Evolutionary conservation across 495 filamentous ascomycete species (phyloP).

Genomic region (Lasiosphaeria hispida): DNA sequence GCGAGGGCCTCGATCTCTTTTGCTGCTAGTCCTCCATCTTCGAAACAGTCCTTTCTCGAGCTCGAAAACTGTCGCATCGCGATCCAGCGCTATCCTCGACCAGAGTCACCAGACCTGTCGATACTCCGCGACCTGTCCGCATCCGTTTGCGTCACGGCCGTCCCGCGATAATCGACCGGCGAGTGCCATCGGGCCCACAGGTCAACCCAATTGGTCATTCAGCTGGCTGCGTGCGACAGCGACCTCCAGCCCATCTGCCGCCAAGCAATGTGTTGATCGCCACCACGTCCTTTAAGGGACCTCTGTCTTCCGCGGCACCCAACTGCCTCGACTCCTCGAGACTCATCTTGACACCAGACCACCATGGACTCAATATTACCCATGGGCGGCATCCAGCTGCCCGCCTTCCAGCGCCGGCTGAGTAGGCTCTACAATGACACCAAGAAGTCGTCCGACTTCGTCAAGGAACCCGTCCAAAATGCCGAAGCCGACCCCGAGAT

Average conservation of each 20-base stretch:
- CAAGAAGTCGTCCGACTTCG: conserved; percentile 81
- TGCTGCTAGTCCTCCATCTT: no score
- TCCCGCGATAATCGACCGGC: not conserved
- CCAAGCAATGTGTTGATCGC: not conserved
- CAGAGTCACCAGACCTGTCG: no score
- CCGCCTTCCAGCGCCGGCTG: conserved; percentile 64
- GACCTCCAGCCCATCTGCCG: not conserved
- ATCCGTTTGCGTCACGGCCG: no score
- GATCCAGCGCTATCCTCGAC: no score
- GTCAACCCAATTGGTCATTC: not conserved
- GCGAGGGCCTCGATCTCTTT: no score
- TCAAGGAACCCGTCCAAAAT: conserved; percentile 66
- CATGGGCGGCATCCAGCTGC: conserved; percentile 43
- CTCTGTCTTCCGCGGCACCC: not conserved
- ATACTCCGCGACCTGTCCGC: no score
- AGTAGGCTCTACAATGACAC: conserved; percentile 91
- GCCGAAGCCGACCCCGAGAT: conserved; percentile 54
- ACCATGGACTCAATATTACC: conserved; percentile 50
- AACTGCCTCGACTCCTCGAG: not conserved
- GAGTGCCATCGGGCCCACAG: not conserved
- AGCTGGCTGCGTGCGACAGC: not conserved
- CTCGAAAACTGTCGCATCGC: no score
- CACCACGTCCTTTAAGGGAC: not conserved
- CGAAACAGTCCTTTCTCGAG: no score
- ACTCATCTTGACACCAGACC: not conserved